Conservation (phyloP, 116 monocot species). For the Zostera marina region DNA sequence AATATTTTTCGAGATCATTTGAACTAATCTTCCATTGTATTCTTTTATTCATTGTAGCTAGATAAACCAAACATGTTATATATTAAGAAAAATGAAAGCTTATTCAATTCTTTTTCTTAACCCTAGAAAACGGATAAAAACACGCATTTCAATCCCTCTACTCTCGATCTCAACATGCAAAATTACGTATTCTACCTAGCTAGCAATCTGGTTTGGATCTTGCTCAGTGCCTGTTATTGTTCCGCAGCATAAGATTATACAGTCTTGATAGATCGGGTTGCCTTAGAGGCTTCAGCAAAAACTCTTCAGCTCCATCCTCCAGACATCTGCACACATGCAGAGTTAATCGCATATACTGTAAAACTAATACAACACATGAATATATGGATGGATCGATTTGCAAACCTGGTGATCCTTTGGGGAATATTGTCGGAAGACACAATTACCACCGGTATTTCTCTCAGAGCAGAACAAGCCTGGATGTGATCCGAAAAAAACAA, state of each 20-base stretch:
- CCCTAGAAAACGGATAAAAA: too few relatives aligned
- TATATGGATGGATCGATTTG: not conserved
- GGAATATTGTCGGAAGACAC: slow-evolving; percentile 57
- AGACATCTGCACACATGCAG: slow-evolving; percentile 30
- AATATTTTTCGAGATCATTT: too few relatives aligned
- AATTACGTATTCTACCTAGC: too few relatives aligned
- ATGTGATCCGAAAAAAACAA: not conserved
- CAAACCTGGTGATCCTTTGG: slow-evolving; percentile 35
- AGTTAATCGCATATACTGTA: too few relatives aligned
- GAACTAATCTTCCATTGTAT: too few relatives aligned
- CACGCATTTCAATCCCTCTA: too few relatives aligned
- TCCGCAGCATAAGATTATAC: slow-evolving; percentile 21
- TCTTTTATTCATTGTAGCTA: too few relatives aligned
- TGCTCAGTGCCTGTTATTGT: not conserved
- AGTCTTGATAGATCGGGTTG: slow-evolving; percentile 50
- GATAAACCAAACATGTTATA: too few relatives aligned
- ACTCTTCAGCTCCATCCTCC: slow-evolving; percentile 78
- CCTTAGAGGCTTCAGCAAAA: slow-evolving; percentile 62
- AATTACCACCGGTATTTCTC: slow-evolving; percentile 53
- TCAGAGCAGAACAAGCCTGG: slow-evolving; percentile 39
- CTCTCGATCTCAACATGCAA: too few relatives aligned
- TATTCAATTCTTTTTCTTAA: too few relatives aligned
- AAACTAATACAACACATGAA: not conserved
- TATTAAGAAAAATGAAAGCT: too few relatives aligned
- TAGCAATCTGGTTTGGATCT: too few relatives aligned